Evolutionary conservation across 257 asterid species (phyloP).

Genomic region (Nicotiana noctiflora): DNA sequence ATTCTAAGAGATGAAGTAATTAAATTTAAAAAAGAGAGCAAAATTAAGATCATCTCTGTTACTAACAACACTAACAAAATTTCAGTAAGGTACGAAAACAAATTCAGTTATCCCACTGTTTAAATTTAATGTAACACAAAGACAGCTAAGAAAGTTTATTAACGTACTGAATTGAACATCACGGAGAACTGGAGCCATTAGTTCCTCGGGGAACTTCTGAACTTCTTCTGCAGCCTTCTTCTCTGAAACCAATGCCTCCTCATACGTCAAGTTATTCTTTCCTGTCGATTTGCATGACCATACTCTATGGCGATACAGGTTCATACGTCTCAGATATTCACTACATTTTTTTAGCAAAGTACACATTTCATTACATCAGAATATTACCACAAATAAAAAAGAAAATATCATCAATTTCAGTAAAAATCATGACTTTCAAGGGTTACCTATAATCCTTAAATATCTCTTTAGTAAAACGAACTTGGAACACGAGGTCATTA

Average conservation of each 20-base stretch:
- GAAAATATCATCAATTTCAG: no score
- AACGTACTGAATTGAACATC: conserved; percentile 81
- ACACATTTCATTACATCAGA: not conserved
- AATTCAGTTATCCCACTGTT: not conserved
- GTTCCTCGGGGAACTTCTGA: conserved; percentile 58
- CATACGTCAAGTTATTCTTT: conserved; percentile 74
- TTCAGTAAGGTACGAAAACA: not conserved
- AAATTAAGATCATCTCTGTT: not conserved
- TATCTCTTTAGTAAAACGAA: conserved; percentile 82
- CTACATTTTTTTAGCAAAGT: conserved; percentile 27
- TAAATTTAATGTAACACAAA: not conserved
- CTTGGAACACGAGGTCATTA: conserved; percentile 65
- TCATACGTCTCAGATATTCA: conserved; percentile 72
- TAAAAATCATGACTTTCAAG: not conserved
- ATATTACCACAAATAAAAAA: not conserved
- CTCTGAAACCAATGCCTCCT: conserved; percentile 87
- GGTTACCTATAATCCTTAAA: conserved; percentile 68
- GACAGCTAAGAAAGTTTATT: conserved; percentile 9
- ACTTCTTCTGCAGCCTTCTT: conserved; percentile 52
- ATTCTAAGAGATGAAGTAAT: not conserved
- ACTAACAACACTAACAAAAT: not conserved
- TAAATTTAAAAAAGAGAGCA: not conserved
- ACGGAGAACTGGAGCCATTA: conserved; percentile 53
- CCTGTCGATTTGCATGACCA: conserved; percentile 96
- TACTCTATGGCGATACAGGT: conserved; percentile 58